Conservation (phyloP, 345 rosid species). For the Mallotus nudiflorus region DNA sequence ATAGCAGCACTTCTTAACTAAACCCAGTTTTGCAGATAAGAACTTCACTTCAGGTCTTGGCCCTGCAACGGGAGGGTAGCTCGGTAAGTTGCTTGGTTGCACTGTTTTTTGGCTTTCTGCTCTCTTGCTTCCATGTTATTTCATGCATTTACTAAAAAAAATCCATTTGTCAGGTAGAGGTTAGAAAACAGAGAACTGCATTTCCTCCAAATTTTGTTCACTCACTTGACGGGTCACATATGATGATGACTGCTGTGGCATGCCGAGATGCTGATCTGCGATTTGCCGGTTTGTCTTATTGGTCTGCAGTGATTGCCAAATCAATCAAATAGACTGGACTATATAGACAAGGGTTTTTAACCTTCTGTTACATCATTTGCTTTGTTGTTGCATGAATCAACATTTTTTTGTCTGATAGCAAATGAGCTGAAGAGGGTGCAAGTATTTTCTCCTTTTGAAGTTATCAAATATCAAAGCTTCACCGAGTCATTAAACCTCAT, state of each 20-base stretch:
- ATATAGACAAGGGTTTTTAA: background rate
- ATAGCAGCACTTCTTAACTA: conserved; percentile 13
- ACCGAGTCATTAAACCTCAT: background rate
- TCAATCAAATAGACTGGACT: background rate
- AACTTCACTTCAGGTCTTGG: conserved; percentile 90
- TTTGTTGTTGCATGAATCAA: background rate
- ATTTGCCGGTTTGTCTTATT: conserved; percentile 76
- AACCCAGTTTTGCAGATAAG: conserved; percentile 61
- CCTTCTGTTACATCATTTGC: too few species aligned
- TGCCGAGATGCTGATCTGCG: conserved; percentile 81
- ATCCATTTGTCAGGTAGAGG: conserved; percentile 53
- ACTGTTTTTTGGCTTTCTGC: conserved; percentile 8
- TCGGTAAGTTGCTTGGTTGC: conserved; percentile 47
- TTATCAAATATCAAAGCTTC: background rate
- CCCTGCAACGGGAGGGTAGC: conserved; percentile 82
- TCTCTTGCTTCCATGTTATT: conserved; percentile 7
- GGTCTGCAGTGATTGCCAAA: background rate
- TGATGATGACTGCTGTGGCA: conserved; percentile 99
- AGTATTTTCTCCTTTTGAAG: background rate
- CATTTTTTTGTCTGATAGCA: background rate
- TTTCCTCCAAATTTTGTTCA: conserved; percentile 98
- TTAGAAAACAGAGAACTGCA: conserved; percentile 90
- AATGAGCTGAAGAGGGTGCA: background rate
- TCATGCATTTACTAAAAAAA: background rate
- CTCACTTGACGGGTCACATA: conserved; percentile 95